A percentile compares a stretch with the other conserved stretches of the same genome.
Conservation (phyloP, 1,139 yeast species). For the Sugiyamaella xylanicola region DNA sequence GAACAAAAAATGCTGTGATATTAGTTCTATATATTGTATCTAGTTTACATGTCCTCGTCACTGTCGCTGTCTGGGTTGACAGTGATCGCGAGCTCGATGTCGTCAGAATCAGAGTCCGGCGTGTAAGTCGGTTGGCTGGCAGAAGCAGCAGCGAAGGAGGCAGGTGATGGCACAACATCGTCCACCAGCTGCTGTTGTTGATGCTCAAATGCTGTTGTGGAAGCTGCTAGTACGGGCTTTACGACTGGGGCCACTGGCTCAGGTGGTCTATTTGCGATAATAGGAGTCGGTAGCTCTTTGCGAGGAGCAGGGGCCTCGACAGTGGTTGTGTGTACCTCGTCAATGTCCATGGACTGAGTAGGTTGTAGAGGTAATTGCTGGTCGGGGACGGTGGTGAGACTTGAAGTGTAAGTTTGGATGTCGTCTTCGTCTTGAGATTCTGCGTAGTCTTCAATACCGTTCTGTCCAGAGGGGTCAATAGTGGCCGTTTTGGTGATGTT, state of each 20-base stretch:
- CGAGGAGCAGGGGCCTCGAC: background rate
- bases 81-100: slow-evolving; percentile 61
- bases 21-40: background rate
- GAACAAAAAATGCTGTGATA: background rate
- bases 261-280: slow-evolving; percentile 3
- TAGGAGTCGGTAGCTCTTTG: slow-evolving; percentile 11
- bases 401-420: background rate
- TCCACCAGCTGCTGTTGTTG: slow-evolving; percentile 8
- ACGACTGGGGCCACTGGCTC: background rate
- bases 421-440: background rate
- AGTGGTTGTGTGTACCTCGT: background rate
- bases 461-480: slow-evolving; percentile 18
- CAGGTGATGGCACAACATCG: slow-evolving; percentile 1
- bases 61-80: slow-evolving; percentile 44
- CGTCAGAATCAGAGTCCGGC: slow-evolving; percentile 33
- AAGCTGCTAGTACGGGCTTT: too few species aligned
- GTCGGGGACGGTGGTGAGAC: background rate
- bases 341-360: slow-evolving; percentile 4
- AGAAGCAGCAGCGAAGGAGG: background rate
- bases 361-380: background rate
- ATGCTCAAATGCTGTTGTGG: background rate
- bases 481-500: slow-evolving; percentile 20
- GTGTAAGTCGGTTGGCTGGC: background rate
- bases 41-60: slow-evolving; percentile 24
- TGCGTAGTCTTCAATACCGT: background rate